Evolutionary conservation across 2,329 filamentous ascomycete genomes (phyloP), one percentile per base, ranked within the genome.

Genomic region (Penicillium sp.): DNA sequence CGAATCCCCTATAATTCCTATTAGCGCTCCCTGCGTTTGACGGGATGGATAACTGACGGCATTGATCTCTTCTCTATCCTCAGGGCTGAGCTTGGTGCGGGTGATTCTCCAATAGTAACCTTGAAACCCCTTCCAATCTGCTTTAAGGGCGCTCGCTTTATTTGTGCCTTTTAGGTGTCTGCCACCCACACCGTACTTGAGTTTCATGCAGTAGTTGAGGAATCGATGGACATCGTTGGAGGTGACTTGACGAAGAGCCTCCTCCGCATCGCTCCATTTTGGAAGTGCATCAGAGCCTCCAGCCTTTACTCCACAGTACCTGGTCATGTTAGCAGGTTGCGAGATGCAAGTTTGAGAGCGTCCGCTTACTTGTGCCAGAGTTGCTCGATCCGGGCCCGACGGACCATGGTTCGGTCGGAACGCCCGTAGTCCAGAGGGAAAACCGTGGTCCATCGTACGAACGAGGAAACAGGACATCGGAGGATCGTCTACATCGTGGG

Each of bases 131-230:
- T 63, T 63, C 56, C 27, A 63, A 13, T 63, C 53, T 16, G 56
- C 59, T 52, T 55, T 52, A 1, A 65, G 55, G 31, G 57, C 46
- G 48, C 61, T 63, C 19, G 57, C 53, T 57, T 63, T 65, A 21
- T 47, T 52, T 9, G 49, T 59, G n/a, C 57, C 57, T 48, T 62
- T 62, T 7, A 57, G 41, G 53, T 54, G 31, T 14, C 48, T 31
- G 48, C 57, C 46, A 13, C 29, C 48, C 43, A 53, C 14, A 22
- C 55, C 33, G 29, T 51, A 52, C 24, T 58, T 56, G 4, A 61
- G 46, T 35, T 61, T 58, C 24, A 61, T 45, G n/a, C 29, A 60
- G 49, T 53, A 60, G 45, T 58, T 57, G 24, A 60, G 48, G 53
- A 60, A 60, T 27, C 33, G 43, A 50, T 57, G 33, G 1, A 57